Conservation (phyloP, 2,329 filamentous ascomycete genomes). For the Trichoderma sp. region DNA sequence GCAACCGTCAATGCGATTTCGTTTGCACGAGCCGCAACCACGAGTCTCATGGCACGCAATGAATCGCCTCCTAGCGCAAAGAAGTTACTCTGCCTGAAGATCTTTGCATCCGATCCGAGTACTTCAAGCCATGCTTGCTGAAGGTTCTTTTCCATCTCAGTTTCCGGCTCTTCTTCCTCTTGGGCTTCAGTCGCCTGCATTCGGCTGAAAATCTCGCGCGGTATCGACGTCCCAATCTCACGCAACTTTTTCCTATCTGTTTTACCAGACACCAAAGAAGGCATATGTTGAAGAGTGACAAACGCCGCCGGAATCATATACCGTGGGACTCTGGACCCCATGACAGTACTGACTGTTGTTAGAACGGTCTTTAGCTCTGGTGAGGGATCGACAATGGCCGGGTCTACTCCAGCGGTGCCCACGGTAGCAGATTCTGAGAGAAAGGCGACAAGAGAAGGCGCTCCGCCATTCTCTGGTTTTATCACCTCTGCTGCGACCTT, state of each 20-base stretch:
- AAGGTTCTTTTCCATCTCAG: conserved; percentile 42
- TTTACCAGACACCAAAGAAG: conserved; percentile 51
- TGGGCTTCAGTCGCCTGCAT: conserved; percentile 29
- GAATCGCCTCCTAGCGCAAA: conserved; percentile 54
- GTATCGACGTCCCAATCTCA: conserved; percentile 46
- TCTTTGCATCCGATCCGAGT: conserved; percentile 39
- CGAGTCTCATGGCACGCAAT: conserved; percentile 53
- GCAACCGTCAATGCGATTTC: conserved; percentile 47
- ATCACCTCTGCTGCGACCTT: conserved; percentile 53
- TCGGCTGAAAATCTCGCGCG: conserved; percentile 43
- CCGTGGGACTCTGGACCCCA: conserved; percentile 41
- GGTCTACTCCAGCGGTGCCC: conserved; percentile 24
- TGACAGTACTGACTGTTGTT: conserved; percentile 36
- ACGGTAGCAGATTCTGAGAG: conserved; percentile 35
- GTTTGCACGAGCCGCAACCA: conserved; percentile 45
- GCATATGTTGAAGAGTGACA: conserved; percentile 49
- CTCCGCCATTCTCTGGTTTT: conserved; percentile 45
- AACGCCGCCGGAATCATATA: conserved; percentile 54
- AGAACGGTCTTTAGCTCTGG: conserved; percentile 38
- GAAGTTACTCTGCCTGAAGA: conserved; percentile 47
- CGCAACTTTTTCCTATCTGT: conserved; percentile 52
- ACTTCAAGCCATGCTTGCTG: conserved; percentile 43
- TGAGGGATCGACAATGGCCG: conserved; percentile 36
- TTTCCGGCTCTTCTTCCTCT: conserved; percentile 41
- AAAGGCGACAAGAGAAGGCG: conserved; percentile 50